Conservation (phyloP, 306 rosid genomes). For the Begonia loranthoides region DNA sequence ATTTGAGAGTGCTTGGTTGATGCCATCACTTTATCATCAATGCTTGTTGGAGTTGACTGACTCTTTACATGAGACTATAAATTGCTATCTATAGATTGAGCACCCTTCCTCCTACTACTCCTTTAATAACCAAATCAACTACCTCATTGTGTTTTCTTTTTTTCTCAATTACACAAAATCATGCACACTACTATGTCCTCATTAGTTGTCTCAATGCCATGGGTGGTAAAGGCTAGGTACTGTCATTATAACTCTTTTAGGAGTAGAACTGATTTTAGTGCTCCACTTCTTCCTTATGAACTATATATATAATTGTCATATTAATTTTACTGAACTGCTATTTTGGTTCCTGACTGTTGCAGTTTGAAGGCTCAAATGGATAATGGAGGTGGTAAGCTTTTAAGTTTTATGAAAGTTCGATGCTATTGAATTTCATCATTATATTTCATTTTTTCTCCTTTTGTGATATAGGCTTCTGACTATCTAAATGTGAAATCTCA, state of each 20-base stretch:
- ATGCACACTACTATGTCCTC: slow-evolving; percentile 18
- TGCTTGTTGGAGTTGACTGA: slow-evolving; percentile 7
- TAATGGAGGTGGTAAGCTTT: slow-evolving; percentile 29
- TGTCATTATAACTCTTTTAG: background rate
- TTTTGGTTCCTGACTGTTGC: slow-evolving; percentile 2
- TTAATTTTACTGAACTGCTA: slow-evolving; percentile 7
- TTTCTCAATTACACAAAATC: slow-evolving; percentile 11
- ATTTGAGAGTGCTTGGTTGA: slow-evolving; percentile 1
- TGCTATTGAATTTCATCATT: background rate
- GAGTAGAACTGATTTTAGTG: background rate
- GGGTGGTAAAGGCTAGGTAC: slow-evolving; percentile 32
- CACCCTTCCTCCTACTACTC: slow-evolving; percentile 8
- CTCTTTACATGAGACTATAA: slow-evolving; percentile 5
- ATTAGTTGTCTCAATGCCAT: slow-evolving; percentile 22
- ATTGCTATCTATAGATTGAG: background rate
- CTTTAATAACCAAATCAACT: slow-evolving; percentile 15
- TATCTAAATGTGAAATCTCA: slow-evolving; percentile 17
- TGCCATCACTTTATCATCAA: background rate
- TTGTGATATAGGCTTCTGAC: background rate
- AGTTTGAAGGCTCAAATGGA: slow-evolving; percentile 20
- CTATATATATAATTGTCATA: background rate
- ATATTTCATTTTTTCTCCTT: slow-evolving; percentile 4
- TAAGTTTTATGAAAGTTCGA: background rate
- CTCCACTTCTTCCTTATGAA: background rate
- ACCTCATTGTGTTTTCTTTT: slow-evolving; percentile 10